Percentiles rank a stretch among this genome's conserved stretches.
phyloP scores from a whole-genome alignment of 257 asterid genomes.

The Echium plantagineum region DNA sequence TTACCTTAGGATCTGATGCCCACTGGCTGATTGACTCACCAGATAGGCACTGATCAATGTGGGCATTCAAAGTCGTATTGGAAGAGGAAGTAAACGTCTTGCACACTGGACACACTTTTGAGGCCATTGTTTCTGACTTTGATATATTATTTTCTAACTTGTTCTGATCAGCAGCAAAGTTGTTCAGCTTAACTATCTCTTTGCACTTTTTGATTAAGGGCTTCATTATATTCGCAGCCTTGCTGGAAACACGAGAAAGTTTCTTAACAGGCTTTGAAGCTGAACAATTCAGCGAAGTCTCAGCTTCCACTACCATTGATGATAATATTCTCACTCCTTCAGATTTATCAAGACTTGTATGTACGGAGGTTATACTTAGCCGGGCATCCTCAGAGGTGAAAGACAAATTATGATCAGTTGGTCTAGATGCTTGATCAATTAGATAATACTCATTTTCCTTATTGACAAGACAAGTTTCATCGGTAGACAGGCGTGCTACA shows the following conservation, averaged over 20 bases:
- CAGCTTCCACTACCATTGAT: constrained; percentile 9
- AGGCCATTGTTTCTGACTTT: constrained; percentile 66
- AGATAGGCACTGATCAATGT: constrained; percentile 91
- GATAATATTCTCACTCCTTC: constrained; percentile 33
- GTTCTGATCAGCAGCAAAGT: constrained; percentile 20
- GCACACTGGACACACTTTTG: constrained; percentile 96
- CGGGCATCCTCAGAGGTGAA: constrained; percentile 15
- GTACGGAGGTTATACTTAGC: constrained; percentile 17
- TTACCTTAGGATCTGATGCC: constrained; percentile 33
- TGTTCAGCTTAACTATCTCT: constrained; percentile 38
- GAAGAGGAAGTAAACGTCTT: constrained; percentile 83
- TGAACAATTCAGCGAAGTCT: constrained; percentile 2
- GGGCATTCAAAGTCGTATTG: constrained; percentile 94
- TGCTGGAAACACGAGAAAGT: constrained; percentile 19
- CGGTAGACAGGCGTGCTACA: constrained; percentile 13
- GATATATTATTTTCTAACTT: constrained; percentile 28
- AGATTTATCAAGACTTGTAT: constrained; percentile 24
- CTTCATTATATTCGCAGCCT: constrained; percentile 21
- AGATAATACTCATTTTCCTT: constrained; percentile 16
- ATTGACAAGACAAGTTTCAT: neutral
- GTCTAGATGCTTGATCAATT: constrained; percentile 24
- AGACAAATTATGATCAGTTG: constrained; percentile 16
- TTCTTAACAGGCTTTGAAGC: constrained; percentile 17
- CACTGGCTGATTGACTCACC: constrained; percentile 41
- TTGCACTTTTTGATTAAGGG: constrained; percentile 48